Percentiles rank a stretch among this genome's conserved stretches.
phyloP scores from a whole-genome alignment of 2,329 filamentous ascomycete genomes.

The Colletotrichum orbiculare region DNA sequence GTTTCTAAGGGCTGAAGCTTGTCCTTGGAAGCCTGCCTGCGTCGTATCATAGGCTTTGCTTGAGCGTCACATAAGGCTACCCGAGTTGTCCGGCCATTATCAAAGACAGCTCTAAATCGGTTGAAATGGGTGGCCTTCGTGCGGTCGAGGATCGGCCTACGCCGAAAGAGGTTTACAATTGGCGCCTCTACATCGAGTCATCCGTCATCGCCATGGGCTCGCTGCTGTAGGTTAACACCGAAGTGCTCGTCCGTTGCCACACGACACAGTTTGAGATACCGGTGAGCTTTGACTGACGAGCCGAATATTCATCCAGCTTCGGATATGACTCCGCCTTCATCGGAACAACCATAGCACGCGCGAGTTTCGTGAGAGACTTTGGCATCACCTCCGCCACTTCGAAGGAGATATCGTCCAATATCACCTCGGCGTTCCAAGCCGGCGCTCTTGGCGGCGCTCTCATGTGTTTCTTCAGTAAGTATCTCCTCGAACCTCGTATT shows the following conservation, averaged over 20 bases:
- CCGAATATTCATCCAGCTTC: slow-evolving; percentile 47
- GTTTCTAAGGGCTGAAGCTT: no score
- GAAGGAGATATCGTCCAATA: slow-evolving; percentile 51
- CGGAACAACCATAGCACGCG: slow-evolving; percentile 63
- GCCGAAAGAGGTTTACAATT: slow-evolving; percentile 66
- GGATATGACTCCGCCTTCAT: slow-evolving; percentile 66
- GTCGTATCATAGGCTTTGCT: no score
- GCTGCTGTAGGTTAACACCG: slow-evolving; percentile 46
- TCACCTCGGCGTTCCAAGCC: slow-evolving; percentile 60
- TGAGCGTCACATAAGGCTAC: no score
- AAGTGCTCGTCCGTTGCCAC: slow-evolving; percentile 52
- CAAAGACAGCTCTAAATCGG: background rate
- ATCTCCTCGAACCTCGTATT: no score
- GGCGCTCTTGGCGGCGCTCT: slow-evolving; percentile 66
- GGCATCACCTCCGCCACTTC: slow-evolving; percentile 43
- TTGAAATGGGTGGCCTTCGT: slow-evolving; percentile 51
- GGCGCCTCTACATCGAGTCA: slow-evolving; percentile 59
- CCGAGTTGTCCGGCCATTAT: no score
- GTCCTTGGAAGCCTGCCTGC: no score
- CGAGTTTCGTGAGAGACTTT: slow-evolving; percentile 58
- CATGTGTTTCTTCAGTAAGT: slow-evolving; percentile 53
- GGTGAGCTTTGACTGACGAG: background rate
- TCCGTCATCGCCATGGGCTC: slow-evolving; percentile 61
- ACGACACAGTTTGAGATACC: background rate
- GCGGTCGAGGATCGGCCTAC: slow-evolving; percentile 66